phyloP scores from a whole-genome alignment of 2,329 filamentous ascomycete species.

The Calonectria multiphialidica region DNA sequence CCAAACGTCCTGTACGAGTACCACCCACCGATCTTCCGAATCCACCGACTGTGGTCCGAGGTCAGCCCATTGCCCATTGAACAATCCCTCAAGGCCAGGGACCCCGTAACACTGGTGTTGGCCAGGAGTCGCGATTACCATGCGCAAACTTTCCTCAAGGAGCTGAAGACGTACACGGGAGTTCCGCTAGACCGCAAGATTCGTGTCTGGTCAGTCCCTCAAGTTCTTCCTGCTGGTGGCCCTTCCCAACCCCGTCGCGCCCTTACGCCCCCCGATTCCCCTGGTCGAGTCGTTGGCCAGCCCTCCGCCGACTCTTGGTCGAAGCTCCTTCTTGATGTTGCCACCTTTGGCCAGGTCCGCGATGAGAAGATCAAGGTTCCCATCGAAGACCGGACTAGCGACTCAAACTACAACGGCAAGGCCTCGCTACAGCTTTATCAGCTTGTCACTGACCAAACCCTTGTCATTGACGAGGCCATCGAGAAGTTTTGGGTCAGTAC shows the following conservation, averaged over 20 bases:
- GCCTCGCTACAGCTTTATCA: slow-evolving; percentile 74
- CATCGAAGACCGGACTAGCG: slow-evolving; percentile 74
- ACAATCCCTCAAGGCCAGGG: slow-evolving; percentile 70
- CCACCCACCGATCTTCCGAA: slow-evolving; percentile 85
- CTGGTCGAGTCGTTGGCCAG: slow-evolving; percentile 43
- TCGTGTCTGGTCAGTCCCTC: slow-evolving; percentile 76
- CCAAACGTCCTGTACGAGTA: slow-evolving; percentile 85
- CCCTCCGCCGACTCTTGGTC: slow-evolving; percentile 52
- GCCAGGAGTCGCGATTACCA: slow-evolving; percentile 78
- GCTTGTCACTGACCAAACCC: slow-evolving; percentile 77
- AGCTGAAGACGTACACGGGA: slow-evolving; percentile 75
- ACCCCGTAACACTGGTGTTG: slow-evolving; percentile 72
- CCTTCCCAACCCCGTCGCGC: slow-evolving; percentile 50
- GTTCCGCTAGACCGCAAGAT: slow-evolving; percentile 81
- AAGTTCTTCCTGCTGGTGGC: slow-evolving; percentile 53
- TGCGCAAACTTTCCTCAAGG: slow-evolving; percentile 81
- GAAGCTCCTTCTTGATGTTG: slow-evolving; percentile 59
- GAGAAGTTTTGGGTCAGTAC: slow-evolving; percentile 70
- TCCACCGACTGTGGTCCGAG: slow-evolving; percentile 81
- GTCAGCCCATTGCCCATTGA: slow-evolving; percentile 68
- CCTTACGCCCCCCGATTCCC: slow-evolving; percentile 57
- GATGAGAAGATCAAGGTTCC: slow-evolving; percentile 40
- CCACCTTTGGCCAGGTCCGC: slow-evolving; percentile 63
- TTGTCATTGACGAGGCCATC: slow-evolving; percentile 87
- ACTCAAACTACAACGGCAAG: slow-evolving; percentile 83